Percentiles rank a stretch among this genome's conserved stretches.
Evolutionary conservation across 495 filamentous ascomycete species (phyloP).

Genomic region (Penicillium antarcticum): DNA sequence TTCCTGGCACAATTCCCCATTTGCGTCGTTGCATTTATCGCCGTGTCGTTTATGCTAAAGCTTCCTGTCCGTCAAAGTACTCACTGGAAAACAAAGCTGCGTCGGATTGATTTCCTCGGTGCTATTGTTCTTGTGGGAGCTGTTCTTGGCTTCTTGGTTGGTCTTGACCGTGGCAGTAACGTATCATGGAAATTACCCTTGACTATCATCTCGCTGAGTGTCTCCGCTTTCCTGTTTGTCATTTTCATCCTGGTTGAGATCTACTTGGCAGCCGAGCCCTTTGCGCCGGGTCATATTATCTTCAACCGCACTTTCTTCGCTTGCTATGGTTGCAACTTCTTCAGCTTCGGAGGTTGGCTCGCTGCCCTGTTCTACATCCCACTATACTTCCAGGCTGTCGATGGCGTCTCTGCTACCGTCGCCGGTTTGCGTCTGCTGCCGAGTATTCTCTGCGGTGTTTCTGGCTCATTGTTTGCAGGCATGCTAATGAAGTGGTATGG

Average conservation of each 20-base stretch:
- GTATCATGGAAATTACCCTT: constrained; percentile 60
- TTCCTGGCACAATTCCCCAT: constrained; percentile 71
- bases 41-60: constrained; percentile 61
- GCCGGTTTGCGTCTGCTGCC: constrained; percentile 69
- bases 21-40: constrained; percentile 62
- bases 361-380: constrained; percentile 71
- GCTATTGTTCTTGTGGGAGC: constrained; percentile 68
- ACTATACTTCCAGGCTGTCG: constrained; percentile 74
- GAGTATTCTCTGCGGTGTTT: constrained; percentile 58
- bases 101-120: constrained; percentile 77
- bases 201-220: constrained; percentile 55
- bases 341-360: constrained; percentile 66
- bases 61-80: constrained; percentile 53
- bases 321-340: constrained; percentile 72
- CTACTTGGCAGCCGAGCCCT: constrained; percentile 69
- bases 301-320: constrained; percentile 67
- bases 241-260: constrained; percentile 70
- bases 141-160: constrained; percentile 68
- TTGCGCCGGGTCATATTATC: constrained; percentile 77
- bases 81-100: constrained; percentile 62
- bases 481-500: constrained; percentile 73
- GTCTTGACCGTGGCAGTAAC: constrained; percentile 77
- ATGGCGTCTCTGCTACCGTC: constrained; percentile 60
- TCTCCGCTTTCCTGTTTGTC: constrained; percentile 59
- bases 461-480: constrained; percentile 67